Evolutionary conservation across 2,329 filamentous ascomycete species (phyloP).

Genomic region (Ceratocystiopsis minuta): DNA sequence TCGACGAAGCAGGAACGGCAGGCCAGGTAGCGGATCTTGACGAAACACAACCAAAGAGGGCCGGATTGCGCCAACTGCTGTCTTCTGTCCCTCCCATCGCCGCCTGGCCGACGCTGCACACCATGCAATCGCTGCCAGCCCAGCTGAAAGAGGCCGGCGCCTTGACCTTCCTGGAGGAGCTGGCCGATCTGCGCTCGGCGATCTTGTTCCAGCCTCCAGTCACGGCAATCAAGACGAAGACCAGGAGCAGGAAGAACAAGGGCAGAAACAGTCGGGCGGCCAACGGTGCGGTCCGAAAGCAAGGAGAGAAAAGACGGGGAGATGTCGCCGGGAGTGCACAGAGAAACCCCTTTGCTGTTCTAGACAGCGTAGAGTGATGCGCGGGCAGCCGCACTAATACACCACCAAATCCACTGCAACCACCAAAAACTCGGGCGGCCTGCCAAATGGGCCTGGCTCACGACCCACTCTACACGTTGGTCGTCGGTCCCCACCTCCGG

Average conservation of each 20-base stretch:
- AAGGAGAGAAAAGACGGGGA: no score
- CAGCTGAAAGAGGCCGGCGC: conserved; percentile 3
- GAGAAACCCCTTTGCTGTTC: no score
- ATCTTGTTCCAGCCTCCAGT: conserved; percentile 3
- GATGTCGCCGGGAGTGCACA: no score
- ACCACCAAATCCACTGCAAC: no score
- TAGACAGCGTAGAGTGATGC: no score
- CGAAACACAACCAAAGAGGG: neutral
- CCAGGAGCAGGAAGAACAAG: neutral
- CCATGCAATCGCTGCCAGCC: conserved; percentile 4
- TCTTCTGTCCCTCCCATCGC: conserved; percentile 1
- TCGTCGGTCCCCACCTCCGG: no score
- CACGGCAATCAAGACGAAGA: neutral
- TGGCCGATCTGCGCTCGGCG: neutral
- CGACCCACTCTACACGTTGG: no score
- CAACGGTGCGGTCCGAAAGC: no score
- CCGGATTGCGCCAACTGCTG: conserved; percentile 1
- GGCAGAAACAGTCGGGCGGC: neutral
- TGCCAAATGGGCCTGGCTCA: no score
- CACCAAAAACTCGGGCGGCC: no score
- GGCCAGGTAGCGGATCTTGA: neutral
- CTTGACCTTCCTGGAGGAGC: conserved; percentile 2
- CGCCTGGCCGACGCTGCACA: conserved; percentile 6
- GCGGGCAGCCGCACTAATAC: no score
- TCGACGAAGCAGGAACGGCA: conserved; percentile 4